Evolutionary conservation across 2,329 filamentous ascomycete species (phyloP).

Genomic region (Aspergillus novoparasiticus): DNA sequence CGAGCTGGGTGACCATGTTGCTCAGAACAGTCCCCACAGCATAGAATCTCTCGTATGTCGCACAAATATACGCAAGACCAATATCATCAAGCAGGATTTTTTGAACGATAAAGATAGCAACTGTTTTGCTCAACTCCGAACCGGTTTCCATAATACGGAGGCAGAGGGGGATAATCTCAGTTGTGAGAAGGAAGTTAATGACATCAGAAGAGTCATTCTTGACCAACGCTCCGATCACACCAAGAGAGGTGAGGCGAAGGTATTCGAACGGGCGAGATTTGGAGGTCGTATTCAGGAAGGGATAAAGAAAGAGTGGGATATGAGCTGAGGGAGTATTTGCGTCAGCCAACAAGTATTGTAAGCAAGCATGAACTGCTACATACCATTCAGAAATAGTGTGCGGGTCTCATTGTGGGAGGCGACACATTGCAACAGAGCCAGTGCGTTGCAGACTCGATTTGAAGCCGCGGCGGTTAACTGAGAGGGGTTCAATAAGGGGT

Average conservation of each 20-base stretch:
- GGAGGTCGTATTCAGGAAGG: constrained; percentile 97
- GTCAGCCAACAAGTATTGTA: background rate
- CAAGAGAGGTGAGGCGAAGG: constrained; percentile 89
- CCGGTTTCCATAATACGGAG: constrained; percentile 99
- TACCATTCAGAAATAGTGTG: constrained; percentile 90
- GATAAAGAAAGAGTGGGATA: constrained; percentile 95
- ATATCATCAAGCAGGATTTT: constrained; percentile 98
- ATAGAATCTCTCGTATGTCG: constrained; percentile 97
- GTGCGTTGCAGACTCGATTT: constrained; percentile 95
- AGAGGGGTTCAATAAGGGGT: constrained; percentile 92
- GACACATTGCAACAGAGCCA: constrained; percentile 93
- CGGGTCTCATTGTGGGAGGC: constrained; percentile 96
- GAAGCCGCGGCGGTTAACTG: constrained; percentile 97
- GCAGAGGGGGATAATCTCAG: constrained; percentile 96
- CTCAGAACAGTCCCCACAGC: constrained; percentile 95
- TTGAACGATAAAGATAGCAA: constrained; percentile 99
- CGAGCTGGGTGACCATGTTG: constrained; percentile 97
- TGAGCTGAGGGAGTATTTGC: constrained; percentile 64
- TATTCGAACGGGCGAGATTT: constrained; percentile 98
- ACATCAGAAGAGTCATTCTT: constrained; percentile 99
- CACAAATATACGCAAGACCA: constrained; percentile 96
- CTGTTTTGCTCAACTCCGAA: constrained; percentile 96
- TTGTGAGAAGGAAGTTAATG: constrained; percentile 97
- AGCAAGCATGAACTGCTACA: constrained; percentile 16
- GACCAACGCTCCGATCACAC: constrained; percentile 93